Evolutionary conservation across 2,329 filamentous ascomycete species (phyloP), one percentile per base, ranked within the genome.

Genomic region (Colletotrichum gigasporum): DNA sequence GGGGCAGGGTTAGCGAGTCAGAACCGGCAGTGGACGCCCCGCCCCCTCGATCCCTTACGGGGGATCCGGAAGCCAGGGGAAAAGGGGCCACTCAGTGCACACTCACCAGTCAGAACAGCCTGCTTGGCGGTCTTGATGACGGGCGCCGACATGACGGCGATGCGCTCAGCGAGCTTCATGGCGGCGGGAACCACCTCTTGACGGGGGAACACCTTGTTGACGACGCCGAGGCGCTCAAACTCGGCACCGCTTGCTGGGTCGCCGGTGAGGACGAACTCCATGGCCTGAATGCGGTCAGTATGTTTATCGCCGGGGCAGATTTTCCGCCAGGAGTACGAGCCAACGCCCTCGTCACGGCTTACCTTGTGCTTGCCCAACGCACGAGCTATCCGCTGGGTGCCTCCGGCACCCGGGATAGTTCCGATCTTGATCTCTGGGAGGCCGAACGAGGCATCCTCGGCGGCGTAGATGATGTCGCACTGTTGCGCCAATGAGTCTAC

Each of bases 191-290:
- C 67, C 1, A 83, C 76, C 18, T 73, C 63, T 12, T 76, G 73
- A 4, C 69, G 64, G 4, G 74, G 60, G 48, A 79, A 77, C 4
- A 74, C 72, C 64, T 72, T 75, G 62, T 76, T 78, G 42, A 81
- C 76, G 4, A 82, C 71, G 6, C 79, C 79, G 41, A 73, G 73
- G n/a, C 74, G 73, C 44, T 78, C 74, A 63, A 80, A 74, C 42
- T 81, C 78, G 6, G 57, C 65, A 18, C 76, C 78, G 20, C 73
- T 74, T 12, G 73, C 72, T 14, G 76, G 70, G 55, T 73, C 74
- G 11, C 81, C 80, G 2, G 79, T 81, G 20, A 83, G 74, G 39
- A 83, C 79, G 14, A 76, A 70, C 51, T 82, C 79, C 80, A 83
- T 83, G 26, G 81, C 81, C 70, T 80, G 53, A 4, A 20, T 41